Conservation (phyloP, 78 protist species). For the Dictyostelium intermedium region DNA sequence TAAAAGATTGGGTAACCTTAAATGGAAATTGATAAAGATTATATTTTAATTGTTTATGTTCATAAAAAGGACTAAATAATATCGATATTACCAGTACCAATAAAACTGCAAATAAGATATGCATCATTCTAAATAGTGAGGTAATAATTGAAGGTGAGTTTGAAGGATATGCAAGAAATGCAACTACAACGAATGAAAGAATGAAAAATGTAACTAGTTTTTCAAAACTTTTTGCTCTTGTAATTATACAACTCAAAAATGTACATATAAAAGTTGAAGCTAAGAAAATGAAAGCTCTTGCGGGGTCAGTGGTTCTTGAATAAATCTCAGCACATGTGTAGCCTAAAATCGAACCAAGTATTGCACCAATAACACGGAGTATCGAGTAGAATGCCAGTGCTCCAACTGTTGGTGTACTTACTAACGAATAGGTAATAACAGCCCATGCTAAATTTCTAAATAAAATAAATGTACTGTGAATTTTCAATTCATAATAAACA, state of each 20-base stretch:
- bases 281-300: constrained; percentile 1
- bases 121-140: constrained; percentile 23
- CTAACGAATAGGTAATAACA: constrained; percentile 13
- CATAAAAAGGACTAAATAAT: constrained; percentile 9
- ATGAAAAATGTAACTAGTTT: not conserved
- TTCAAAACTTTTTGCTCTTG: not conserved
- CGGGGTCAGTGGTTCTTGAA: not conserved
- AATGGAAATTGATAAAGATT: not conserved
- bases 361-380: constrained; percentile 6
- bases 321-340: constrained; percentile 27
- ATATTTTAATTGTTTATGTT: not conserved
- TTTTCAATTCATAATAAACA: constrained; percentile 10
- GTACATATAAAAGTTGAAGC: not conserved
- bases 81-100: not conserved
- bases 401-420: constrained; percentile 11
- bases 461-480: constrained; percentile 5
- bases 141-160: not conserved
- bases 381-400: not conserved
- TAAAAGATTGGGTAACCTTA: not conserved
- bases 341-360: not conserved
- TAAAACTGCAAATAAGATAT: constrained; percentile 6
- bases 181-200: not conserved
- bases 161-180: not conserved
- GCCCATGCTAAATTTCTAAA: constrained; percentile 35
- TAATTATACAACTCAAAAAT: not conserved